Base-by-base conservation (phyloP, 2,329 filamentous ascomycete species). In the Neonectria neomacrospora region DNA sequence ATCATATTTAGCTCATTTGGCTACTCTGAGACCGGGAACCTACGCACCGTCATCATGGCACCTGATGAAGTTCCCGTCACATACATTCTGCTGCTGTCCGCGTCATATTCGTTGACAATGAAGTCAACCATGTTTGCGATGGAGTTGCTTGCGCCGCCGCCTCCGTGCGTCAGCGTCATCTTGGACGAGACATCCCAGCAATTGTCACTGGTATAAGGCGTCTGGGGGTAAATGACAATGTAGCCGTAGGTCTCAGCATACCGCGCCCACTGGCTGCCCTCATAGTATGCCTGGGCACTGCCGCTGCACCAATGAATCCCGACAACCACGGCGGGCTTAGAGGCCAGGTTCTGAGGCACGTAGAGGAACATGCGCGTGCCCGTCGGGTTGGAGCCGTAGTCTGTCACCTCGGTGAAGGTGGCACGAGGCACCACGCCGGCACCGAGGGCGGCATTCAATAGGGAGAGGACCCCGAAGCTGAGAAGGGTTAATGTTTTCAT, bases 181-280 rank as follows among this genome's bases (percentile, higher is more conserved):
- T 80, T 79, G 10, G 83, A 86, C 5, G 85, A 82, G 6, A 89
- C 87, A 67, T 90, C 87, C 82, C 86, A 90, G 77, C 87, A 90
- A 45, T 74, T 80, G 41, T 78, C 80, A 14, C 71, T 72, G 0
- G 65, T 71, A 22, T 70, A 71, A 3, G 69, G 70, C 5, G 77
- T 81, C 68, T 78, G 78, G 2, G 83, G 82, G 64, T 81, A 84
- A 65, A 84, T 81, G 18, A 81, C 74, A 58, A 90, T 87, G 75
- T 85, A 88, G 41, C 85, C 86, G 53, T 85, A 79, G 28, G 77
- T 75, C 64, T 88, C 85, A 14, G 87, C 84, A 14, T 85, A 78
- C 2, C 76, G 77, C 30, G 83, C 82, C 73, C 87, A 89, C 2
- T 83, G 81, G 1, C 81, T 83, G 61, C 80, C 80, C 20, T 71